Evolutionary conservation across 306 rosid genomes (phyloP).

Genomic region (Castanospermum australe): DNA sequence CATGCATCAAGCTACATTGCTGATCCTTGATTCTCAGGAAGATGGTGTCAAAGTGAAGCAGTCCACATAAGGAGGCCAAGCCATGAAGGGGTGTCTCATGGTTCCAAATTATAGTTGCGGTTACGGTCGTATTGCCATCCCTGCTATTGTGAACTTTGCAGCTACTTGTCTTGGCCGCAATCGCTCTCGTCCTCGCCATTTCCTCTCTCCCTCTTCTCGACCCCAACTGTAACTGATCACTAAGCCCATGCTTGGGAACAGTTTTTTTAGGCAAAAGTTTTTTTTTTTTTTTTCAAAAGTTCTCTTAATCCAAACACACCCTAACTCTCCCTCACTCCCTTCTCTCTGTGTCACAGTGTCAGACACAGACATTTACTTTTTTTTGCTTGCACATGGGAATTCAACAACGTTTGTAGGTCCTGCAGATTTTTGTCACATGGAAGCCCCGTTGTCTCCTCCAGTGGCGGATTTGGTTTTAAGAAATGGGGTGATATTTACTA

Average conservation of each 20-base stretch:
- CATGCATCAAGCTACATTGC: too few relatives aligned
- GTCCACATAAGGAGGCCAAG: too few relatives aligned
- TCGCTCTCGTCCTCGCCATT: slow-evolving; percentile 40
- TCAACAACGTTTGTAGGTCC: background rate
- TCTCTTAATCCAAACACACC: too few relatives aligned
- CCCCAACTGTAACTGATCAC: slow-evolving; percentile 22
- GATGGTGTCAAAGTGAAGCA: too few relatives aligned
- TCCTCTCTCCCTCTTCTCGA: slow-evolving; percentile 28
- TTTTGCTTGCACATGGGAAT: background rate
- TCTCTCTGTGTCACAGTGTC: background rate
- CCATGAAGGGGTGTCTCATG: too few relatives aligned
- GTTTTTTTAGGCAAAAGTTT: too few relatives aligned
- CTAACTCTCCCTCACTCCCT: background rate
- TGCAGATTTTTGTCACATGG: slow-evolving; percentile 31
- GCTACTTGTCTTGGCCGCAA: slow-evolving; percentile 29
- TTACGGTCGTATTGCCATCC: too few relatives aligned
- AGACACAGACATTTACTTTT: background rate
- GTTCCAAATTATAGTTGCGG: too few relatives aligned
- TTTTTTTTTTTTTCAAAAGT: too few relatives aligned
- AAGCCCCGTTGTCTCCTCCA: background rate
- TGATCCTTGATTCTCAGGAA: too few relatives aligned
- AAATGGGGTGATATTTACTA: slow-evolving; percentile 51
- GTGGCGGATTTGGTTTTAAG: slow-evolving; percentile 49
- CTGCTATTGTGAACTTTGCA: too few relatives aligned
- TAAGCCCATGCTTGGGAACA: too few relatives aligned